phyloP scores from a whole-genome alignment of 2,329 filamentous ascomycete genomes.

The Fusarium caatingaense region DNA sequence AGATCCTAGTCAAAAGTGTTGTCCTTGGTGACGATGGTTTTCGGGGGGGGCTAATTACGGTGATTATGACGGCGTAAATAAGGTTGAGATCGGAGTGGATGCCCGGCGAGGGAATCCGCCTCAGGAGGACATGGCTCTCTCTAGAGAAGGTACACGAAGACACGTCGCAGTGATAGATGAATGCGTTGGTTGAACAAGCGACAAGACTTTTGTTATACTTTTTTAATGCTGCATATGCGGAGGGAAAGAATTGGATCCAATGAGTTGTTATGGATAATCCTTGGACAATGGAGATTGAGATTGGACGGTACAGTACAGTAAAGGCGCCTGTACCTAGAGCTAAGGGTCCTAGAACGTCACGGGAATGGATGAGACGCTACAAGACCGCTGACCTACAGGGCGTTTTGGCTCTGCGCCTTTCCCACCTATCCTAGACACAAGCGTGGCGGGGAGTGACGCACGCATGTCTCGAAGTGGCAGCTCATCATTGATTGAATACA shows the following conservation, averaged over 20 bases:
- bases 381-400: conserved; percentile 32
- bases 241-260: conserved; percentile 29
- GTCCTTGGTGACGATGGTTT: conserved; percentile 40
- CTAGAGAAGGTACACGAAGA: conserved; percentile 3
- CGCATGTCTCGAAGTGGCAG: conserved; percentile 27
- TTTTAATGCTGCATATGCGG: conserved; percentile 33
- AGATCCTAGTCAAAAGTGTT: conserved; percentile 32
- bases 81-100: conserved; percentile 28
- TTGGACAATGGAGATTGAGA: conserved; percentile 13
- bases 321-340: conserved; percentile 9
- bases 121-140: conserved; percentile 40
- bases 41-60: conserved; percentile 16
- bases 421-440: conserved; percentile 33
- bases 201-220: conserved; percentile 12
- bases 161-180: conserved; percentile 7
- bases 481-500: conserved; percentile 27
- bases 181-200: conserved; percentile 16
- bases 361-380: conserved; percentile 29
- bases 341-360: conserved; percentile 34
- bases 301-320: neutral
- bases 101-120: conserved; percentile 36
- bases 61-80: conserved; percentile 23
- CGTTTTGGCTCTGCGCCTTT: conserved; percentile 23
- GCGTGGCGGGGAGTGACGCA: conserved; percentile 41
- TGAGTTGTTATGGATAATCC: conserved; percentile 1